phyloP scores from a whole-genome alignment of 495 filamentous ascomycete genomes.

The Penicillium ucsense region DNA sequence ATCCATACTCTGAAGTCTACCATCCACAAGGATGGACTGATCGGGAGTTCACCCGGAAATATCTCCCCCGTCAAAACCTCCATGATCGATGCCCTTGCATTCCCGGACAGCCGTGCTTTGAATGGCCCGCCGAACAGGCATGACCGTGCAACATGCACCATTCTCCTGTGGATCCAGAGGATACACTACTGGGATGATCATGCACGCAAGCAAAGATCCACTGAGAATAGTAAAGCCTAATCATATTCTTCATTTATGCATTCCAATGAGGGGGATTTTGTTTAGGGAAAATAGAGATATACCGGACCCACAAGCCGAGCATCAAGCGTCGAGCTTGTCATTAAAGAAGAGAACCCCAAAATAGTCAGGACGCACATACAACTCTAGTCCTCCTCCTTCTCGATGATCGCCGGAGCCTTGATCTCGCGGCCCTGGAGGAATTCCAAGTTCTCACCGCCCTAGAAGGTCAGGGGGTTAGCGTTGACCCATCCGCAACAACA shows the following conservation, averaged over 20 bases:
- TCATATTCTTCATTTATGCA: constrained; percentile 18
- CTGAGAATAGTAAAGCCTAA: background rate
- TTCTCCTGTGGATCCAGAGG: too few relatives aligned
- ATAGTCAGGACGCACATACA: background rate
- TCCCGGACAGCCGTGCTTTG: too few relatives aligned
- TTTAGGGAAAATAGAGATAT: background rate
- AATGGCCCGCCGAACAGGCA: too few relatives aligned
- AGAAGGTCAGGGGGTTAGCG: constrained; percentile 22
- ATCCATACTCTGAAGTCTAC: too few relatives aligned
- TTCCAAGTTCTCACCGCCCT: constrained; percentile 88
- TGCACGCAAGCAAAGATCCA: too few relatives aligned
- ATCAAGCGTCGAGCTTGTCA: background rate
- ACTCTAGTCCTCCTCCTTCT: constrained; percentile 49
- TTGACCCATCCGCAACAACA: background rate
- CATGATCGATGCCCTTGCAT: too few relatives aligned
- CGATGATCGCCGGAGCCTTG: constrained; percentile 64
- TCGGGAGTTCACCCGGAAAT: too few relatives aligned
- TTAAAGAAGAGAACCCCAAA: background rate
- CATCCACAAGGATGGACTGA: too few relatives aligned
- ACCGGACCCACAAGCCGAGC: background rate
- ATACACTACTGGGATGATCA: too few relatives aligned
- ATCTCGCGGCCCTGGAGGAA: constrained; percentile 65
- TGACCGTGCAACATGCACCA: too few relatives aligned
- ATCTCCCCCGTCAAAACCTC: too few relatives aligned
- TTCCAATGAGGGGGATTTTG: background rate